Evolutionary conservation across 176 grass and related monocot species (phyloP), one percentile per base, ranked within the genome.

Genomic region (Eremochloa ophiuroides): DNA sequence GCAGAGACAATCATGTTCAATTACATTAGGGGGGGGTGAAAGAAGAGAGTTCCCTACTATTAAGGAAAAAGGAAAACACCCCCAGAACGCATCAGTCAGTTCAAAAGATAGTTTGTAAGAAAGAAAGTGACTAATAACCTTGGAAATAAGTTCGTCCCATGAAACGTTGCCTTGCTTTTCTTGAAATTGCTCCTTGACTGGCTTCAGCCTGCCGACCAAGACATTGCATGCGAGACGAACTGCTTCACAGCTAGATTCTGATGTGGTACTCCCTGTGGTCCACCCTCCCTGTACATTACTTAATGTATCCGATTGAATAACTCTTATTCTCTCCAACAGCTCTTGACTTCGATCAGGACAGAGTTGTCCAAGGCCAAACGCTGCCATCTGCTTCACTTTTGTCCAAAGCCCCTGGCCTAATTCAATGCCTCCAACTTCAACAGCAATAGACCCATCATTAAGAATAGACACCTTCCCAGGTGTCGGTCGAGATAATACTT

Each of bases 391-490:
- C 77, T 88, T 98, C 78, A 98, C 95, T 87, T 98, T 98, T 79
- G 95, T 98, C 92, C 90, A 94, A 71, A 98, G 88, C 18, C 95
- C 95, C 83, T 98, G 95, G 8, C 95, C 95, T 85, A 98, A 66
- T 56, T 98, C 95, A 85, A 98, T 93, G 43, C 95, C 95, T 91
- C 95, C 95, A 85, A 98, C 92, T 94, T 98, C 95, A 79, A 94
- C 90, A 76, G 73, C 81, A 71, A 98, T 67, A 41, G 92, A 98
- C n/a, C 95, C 95, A 93, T 98, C 95, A 62, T 85, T 86, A 66
- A 98, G 84, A 82, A 94, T 80, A 47, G 92, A 94, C 3, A 98
- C 95, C 77, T 93, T 94, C 39, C 86, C 95, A 65, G 95, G 95
- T 62, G 88, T 93, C 44, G 90, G 86, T 43, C 64, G 68, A 83